phyloP scores from a whole-genome alignment of 2,329 filamentous ascomycete species.

The Ascochyta rabiei region DNA sequence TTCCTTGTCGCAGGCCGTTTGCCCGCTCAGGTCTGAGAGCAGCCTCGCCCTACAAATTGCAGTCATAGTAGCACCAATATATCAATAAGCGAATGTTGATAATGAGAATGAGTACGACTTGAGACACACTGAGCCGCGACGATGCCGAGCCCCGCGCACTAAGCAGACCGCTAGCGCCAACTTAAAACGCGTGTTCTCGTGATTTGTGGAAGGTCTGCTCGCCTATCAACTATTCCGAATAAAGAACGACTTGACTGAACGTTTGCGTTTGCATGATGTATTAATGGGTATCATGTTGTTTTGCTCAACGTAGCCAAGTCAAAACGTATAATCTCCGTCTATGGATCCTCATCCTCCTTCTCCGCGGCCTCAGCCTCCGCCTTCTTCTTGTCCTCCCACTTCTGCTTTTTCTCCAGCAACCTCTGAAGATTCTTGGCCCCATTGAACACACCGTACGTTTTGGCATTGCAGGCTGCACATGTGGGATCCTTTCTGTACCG shows the following conservation, averaged over 20 bases:
- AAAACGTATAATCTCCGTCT: not conserved
- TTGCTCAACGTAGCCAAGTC: not conserved
- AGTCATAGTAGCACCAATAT: constrained; percentile 9
- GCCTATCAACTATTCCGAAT: no score
- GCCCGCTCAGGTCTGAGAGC: constrained; percentile 30
- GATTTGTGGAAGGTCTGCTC: not conserved
- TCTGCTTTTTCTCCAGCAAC: constrained; percentile 75
- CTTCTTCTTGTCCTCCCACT: constrained; percentile 64
- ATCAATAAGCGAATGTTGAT: not conserved
- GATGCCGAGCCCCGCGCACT: constrained; percentile 8
- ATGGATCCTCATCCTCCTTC: constrained; percentile 27
- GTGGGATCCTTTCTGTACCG: constrained; percentile 85
- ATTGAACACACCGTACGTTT: constrained; percentile 90
- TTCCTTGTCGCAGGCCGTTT: constrained; percentile 29
- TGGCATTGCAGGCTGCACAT: constrained; percentile 83
- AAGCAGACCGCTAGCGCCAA: constrained; percentile 1
- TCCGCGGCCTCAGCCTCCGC: constrained; percentile 59
- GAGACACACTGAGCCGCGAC: not conserved
- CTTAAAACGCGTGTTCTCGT: constrained; percentile 16
- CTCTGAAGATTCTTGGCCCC: constrained; percentile 81
- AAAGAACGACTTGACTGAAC: no score
- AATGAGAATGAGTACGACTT: not conserved
- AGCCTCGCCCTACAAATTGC: constrained; percentile 28
- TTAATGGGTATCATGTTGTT: constrained; percentile 6
- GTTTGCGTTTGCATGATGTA: no score